Base-by-base conservation (phyloP, 371 early-diverging fungal species). In the Blastocladiella emersonii region DNA sequence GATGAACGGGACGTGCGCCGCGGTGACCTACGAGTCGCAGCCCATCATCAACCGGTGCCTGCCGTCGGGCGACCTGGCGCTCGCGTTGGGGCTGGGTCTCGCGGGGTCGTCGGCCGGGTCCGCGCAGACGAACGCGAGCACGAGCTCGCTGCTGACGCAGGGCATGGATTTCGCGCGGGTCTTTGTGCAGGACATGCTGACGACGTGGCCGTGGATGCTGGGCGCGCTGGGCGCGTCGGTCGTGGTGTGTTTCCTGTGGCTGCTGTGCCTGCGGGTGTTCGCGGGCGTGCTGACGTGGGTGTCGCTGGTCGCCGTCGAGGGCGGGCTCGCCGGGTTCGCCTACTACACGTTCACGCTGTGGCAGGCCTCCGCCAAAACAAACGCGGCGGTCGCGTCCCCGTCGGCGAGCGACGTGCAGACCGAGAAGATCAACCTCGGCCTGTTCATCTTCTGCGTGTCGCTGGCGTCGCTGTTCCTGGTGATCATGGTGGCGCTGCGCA, bases 401-500 rank as follows among this genome's bases (percentile, higher is more conserved):
- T 7, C 63, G 10, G 64, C 64, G 6, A 27, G 25, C 19, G 51
- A 64, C 4, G 19, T 7, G 37, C 36, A 32, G 32, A 10, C 10
- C 17, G 17, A 51, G 34, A 21, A 44, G 15, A 21, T 64, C 27
- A 45, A 25, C 25, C 12, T 64, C 8, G 61, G 64, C 3, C 10
- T 59, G 43, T 67, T 68, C 41, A 65, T 71, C 27, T 41, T 51
- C 1, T 15, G 10, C 37, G 39, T 36, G 1, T 17, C 21, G 6
- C 25, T 66, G 15, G 69, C 68, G 27, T 57, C 62, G 8, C 12
- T 74, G 17, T 45, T 74, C 37, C 25, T 71, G 34, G 8, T 70
- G 2, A 37, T 75, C 10, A 73, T 71, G 0, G 59, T 73, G 25
- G 63, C 65, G 30, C 56, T 74, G 70, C 56, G 72, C 43, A 71